Evolutionary conservation across 1,139 yeast genomes (phyloP).

Genomic region (Lodderomyces metapsilosis): DNA sequence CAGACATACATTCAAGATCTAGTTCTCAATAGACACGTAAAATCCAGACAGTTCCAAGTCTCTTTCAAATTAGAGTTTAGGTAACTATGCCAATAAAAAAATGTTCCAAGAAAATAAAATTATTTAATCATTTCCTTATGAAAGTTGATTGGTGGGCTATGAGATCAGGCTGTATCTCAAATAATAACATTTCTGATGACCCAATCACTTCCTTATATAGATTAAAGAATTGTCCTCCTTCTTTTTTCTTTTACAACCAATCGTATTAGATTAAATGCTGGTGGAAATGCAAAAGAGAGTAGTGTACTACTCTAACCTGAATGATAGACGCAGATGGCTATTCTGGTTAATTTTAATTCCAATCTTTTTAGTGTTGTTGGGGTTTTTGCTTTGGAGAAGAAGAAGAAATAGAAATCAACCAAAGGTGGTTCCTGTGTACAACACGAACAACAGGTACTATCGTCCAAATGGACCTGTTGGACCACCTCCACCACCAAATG

Average conservation of each 20-base stretch:
- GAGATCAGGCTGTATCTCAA: neutral
- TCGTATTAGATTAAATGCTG: neutral
- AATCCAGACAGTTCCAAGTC: too few relatives aligned
- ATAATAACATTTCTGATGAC: constrained; percentile 1
- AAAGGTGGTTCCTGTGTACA: constrained; percentile 5
- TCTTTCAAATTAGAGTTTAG: too few relatives aligned
- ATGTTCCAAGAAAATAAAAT: neutral
- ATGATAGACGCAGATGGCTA: constrained; percentile 2
- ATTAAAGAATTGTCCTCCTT: neutral
- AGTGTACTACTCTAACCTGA: neutral
- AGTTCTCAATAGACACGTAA: too few relatives aligned
- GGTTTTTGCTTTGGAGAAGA: constrained; percentile 2
- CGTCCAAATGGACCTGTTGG: neutral
- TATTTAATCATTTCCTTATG: neutral
- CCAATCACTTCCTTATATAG: neutral
- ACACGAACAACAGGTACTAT: neutral
- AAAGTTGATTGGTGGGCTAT: neutral
- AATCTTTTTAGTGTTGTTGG: constrained; percentile 3
- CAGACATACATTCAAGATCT: too few relatives aligned
- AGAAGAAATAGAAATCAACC: neutral
- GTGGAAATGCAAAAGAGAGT: neutral
- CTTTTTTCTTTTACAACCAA: too few relatives aligned
- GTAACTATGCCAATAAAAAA: too few relatives aligned
- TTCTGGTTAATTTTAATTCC: constrained; percentile 6
- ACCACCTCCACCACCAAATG: constrained; percentile 3